phyloP scores from a whole-genome alignment of 2,329 filamentous ascomycete species.

The Colletotrichum aenigma region DNA sequence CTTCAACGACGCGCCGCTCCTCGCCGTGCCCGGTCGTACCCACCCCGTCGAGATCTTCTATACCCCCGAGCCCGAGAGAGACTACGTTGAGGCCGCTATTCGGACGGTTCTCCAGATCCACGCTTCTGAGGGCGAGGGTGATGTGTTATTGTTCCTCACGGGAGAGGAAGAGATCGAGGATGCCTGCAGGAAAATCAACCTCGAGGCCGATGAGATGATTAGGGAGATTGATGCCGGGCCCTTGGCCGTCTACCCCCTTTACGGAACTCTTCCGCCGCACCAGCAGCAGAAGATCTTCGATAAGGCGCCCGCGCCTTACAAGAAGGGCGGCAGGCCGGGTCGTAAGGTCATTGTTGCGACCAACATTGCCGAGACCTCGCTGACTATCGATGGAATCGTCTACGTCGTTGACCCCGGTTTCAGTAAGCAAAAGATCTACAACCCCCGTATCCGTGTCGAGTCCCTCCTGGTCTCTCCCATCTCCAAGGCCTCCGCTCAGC shows the following conservation, averaged over 20 bases:
- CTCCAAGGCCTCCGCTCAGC: constrained; percentile 95
- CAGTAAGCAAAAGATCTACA: constrained; percentile 99
- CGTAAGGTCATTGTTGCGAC: constrained; percentile 93
- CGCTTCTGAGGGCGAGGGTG: constrained; percentile 87
- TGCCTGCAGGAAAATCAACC: constrained; percentile 85
- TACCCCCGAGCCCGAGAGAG: constrained; percentile 92
- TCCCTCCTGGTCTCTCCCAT: constrained; percentile 97
- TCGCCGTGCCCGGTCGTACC: constrained; percentile 93
- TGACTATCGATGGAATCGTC: constrained; percentile 98
- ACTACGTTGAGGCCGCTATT: constrained; percentile 95
- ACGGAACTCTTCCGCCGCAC: constrained; percentile 88
- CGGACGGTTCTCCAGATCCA: constrained; percentile 97
- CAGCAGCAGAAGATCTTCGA: constrained; percentile 98
- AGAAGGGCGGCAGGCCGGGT: constrained; percentile 81
- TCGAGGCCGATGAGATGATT: constrained; percentile 91
- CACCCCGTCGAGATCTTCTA: constrained; percentile 99
- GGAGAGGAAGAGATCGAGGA: constrained; percentile 99
- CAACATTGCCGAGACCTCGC: constrained; percentile 96
- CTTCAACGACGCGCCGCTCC: constrained; percentile 91
- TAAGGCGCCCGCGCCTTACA: constrained; percentile 75
- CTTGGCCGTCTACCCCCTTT: constrained; percentile 88
- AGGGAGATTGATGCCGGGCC: constrained; percentile 91
- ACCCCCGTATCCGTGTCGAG: constrained; percentile 94
- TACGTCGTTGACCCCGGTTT: constrained; percentile 99
- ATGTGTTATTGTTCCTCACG: constrained; percentile 92